These are phyloP conservation scores for Tulasnella sp. DNA, from an alignment of 768 basidiomycete genomes.

Conservation along the genomic window DNA sequence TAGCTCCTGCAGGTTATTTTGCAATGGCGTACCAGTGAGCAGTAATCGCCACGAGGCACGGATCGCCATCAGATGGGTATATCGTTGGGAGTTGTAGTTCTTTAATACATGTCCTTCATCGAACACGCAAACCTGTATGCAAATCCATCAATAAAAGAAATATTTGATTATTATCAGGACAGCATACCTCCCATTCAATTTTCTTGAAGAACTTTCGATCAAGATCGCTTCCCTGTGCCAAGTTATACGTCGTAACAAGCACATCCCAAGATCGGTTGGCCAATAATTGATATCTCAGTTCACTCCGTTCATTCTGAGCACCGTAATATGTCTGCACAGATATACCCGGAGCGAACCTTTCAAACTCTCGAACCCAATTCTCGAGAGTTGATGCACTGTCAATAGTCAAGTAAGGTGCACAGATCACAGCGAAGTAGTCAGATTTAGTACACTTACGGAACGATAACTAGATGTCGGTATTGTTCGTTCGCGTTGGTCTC, in stretches of 20 bases:
- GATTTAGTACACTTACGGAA: conserved; percentile 56
- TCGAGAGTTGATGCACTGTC: conserved; percentile 85
- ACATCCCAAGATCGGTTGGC: conserved; percentile 59
- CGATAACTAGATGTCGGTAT: conserved; percentile 87
- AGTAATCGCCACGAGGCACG: conserved; percentile 81
- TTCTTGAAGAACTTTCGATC: conserved; percentile 90
- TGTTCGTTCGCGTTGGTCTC: conserved; percentile 70
- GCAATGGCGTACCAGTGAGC: conserved; percentile 89
- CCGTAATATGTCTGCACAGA: conserved; percentile 88
- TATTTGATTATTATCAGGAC: neutral
- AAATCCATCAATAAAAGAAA: neutral
- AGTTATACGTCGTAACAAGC: conserved; percentile 88
- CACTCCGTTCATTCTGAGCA: conserved; percentile 69
- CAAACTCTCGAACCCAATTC: conserved; percentile 97
- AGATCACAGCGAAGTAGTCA: neutral
- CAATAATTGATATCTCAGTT: conserved; percentile 56
- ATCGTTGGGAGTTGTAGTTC: conserved; percentile 95
- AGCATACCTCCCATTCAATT: conserved; percentile 81
- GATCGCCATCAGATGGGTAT: conserved; percentile 75
- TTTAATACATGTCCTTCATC: conserved; percentile 97
- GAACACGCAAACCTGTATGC: conserved; percentile 69
- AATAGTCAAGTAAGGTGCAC: neutral
- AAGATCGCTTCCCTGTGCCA: conserved; percentile 73
- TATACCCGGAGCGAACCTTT: conserved; percentile 76
- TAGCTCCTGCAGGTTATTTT: conserved; percentile 81